phyloP scores from a whole-genome alignment of 805 yeast species.

The Yamadazyma endophytica region DNA sequence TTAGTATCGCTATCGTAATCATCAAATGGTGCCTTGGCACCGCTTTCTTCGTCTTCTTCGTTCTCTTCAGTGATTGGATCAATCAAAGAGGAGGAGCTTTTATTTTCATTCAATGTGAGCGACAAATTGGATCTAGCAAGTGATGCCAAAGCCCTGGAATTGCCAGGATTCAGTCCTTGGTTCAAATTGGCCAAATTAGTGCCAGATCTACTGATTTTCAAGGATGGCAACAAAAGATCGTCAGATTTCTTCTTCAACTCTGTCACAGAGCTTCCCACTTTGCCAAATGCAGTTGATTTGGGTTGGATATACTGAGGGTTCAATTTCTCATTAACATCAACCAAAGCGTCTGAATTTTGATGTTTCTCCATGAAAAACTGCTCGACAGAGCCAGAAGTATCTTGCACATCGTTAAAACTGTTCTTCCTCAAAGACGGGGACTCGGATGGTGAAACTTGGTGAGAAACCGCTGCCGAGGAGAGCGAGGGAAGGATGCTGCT shows the following conservation, averaged over 20 bases:
- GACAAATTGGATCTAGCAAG: conserved; percentile 6
- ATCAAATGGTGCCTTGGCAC: conserved; percentile 2
- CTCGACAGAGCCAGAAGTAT: conserved; percentile 11
- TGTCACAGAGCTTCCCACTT: conserved; percentile 28
- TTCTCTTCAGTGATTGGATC: conserved; percentile 20
- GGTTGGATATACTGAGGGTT: conserved; percentile 42
- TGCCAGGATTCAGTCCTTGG: background rate
- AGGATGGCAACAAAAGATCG: conserved; percentile 31
- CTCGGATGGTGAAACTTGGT: conserved; percentile 11
- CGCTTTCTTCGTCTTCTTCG: conserved; percentile 9
- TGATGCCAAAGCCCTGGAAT: conserved; percentile 3
- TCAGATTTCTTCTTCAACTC: conserved; percentile 27
- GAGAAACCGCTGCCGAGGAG: conserved; percentile 8
- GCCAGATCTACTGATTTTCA: conserved; percentile 30
- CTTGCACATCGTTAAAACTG: too few species aligned
- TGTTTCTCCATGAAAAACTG: conserved; percentile 10
- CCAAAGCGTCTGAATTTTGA: background rate
- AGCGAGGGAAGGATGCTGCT: too few species aligned
- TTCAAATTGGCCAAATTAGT: conserved; percentile 17
- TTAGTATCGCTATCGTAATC: conserved; percentile 10
- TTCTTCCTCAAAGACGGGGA: too few species aligned
- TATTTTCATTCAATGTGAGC: conserved; percentile 18
- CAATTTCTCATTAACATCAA: conserved; percentile 16
- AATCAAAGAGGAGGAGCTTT: conserved; percentile 27
- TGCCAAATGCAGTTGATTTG: conserved; percentile 31